These are phyloP conservation scores for Penicillium sp. DNA, from an alignment of 2,329 filamentous ascomycete species.

Conservation along the genomic window DNA sequence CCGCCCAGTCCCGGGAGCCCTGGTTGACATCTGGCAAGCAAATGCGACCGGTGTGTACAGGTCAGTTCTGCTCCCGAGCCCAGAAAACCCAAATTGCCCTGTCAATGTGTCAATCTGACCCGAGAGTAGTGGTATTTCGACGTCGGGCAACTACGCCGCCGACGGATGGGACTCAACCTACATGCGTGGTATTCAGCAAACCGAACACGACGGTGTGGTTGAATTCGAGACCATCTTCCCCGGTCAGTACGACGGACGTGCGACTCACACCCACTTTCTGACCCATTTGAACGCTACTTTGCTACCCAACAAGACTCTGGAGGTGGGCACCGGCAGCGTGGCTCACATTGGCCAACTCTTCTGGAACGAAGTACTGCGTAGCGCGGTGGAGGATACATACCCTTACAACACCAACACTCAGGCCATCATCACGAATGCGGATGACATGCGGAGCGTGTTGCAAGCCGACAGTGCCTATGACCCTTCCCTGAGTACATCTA, in stretches of 20 bases:
- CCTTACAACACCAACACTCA: conserved; percentile 45
- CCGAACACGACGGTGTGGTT: conserved; percentile 56
- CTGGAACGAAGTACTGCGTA: conserved; percentile 55
- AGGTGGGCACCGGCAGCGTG: conserved; percentile 49
- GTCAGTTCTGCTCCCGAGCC: conserved; percentile 36
- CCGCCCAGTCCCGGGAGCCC: conserved; percentile 45
- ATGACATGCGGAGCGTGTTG: conserved; percentile 49
- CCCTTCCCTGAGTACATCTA: conserved; percentile 61
- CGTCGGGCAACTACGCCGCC: conserved; percentile 37
- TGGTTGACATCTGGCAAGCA: conserved; percentile 56
- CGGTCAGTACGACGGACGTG: conserved; percentile 55
- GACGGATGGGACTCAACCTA: conserved; percentile 50
- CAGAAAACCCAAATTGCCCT: conserved; percentile 16
- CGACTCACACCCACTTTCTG: conserved; percentile 58
- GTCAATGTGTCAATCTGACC: background rate
- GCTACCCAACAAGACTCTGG: conserved; percentile 54
- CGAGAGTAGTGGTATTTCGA: conserved; percentile 34
- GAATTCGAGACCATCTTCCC: conserved; percentile 57
- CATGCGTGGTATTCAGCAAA: conserved; percentile 57
- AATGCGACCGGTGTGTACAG: conserved; percentile 56
- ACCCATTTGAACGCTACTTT: conserved; percentile 49
- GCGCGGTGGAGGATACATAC: conserved; percentile 50
- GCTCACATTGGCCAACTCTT: conserved; percentile 60
- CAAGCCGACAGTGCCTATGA: conserved; percentile 55
- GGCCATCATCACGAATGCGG: conserved; percentile 49